These are phyloP conservation scores for Taphrina wiesneri DNA, from an alignment of 1,139 yeast genomes.

Conservation along the genomic window DNA sequence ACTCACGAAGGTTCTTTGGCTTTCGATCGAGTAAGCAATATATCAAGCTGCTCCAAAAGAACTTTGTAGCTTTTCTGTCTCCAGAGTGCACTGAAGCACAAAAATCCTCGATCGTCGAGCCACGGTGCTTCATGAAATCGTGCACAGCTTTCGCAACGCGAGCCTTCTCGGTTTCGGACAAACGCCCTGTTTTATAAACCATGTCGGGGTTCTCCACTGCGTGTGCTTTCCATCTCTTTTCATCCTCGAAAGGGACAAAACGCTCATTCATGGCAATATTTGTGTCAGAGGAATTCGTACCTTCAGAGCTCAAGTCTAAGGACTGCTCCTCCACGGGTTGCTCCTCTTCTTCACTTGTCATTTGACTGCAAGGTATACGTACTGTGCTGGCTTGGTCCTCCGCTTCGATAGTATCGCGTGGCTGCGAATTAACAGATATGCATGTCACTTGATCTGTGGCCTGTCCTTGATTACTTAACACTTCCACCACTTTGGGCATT, in stretches of 20 bases:
- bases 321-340: not conserved
- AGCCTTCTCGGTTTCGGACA: not conserved
- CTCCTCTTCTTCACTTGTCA: not conserved
- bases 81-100: not conserved
- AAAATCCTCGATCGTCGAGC: not conserved
- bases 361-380: not conserved
- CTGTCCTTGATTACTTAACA: not conserved
- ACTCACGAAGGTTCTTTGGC: constrained; percentile 10
- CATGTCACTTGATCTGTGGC: not conserved
- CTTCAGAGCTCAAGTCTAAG: not conserved
- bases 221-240: not conserved
- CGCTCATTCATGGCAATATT: too few relatives aligned
- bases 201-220: not conserved
- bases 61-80: not conserved
- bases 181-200: not conserved
- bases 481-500: not conserved
- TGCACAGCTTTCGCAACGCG: not conserved
- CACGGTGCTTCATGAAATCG: not conserved
- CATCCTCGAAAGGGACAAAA: not conserved
- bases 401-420: not conserved
- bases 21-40: constrained; percentile 6
- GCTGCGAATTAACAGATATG: not conserved
- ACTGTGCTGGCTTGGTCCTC: not conserved
- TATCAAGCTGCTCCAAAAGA: not conserved
- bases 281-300: too few relatives aligned